These are phyloP conservation scores for Trapa bicornis DNA, from an alignment of 345 rosid species.

Conservation along the genomic window DNA sequence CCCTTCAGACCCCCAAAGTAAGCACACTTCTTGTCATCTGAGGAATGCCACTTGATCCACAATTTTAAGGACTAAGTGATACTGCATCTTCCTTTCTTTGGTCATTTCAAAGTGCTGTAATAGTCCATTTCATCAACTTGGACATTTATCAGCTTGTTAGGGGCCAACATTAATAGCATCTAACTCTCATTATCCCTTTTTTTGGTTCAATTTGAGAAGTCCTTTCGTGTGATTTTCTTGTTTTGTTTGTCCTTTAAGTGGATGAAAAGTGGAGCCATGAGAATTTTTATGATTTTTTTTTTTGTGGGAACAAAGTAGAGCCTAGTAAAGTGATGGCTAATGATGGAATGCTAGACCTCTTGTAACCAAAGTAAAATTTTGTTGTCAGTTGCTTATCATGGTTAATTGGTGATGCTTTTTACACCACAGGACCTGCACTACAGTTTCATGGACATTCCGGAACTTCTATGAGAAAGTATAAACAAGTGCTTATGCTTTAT, in stretches of 20 bases:
- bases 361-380: background rate
- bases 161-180: background rate
- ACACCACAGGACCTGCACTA: conserved; percentile 52
- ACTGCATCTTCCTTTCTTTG: background rate
- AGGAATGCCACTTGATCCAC: background rate
- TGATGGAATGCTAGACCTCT: background rate
- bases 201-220: background rate
- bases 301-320: too few relatives aligned
- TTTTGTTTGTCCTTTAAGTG: background rate
- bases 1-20: conserved; percentile 70
- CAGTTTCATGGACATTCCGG: conserved; percentile 68
- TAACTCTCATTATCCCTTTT: background rate
- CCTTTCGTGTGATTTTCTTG: background rate
- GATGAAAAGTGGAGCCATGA: background rate
- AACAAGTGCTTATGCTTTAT: too few relatives aligned
- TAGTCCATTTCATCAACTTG: background rate
- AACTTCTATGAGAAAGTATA: conserved; percentile 58
- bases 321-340: background rate
- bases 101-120: background rate
- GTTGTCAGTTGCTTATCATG: background rate
- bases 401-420: conserved; percentile 1
- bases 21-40: conserved; percentile 11
- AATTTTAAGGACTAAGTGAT: background rate
- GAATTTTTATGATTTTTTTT: background rate
- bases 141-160: background rate